These are phyloP conservation scores for Calonectria naviculata DNA, from an alignment of 2,329 filamentous ascomycete genomes.

Conservation along the genomic window DNA sequence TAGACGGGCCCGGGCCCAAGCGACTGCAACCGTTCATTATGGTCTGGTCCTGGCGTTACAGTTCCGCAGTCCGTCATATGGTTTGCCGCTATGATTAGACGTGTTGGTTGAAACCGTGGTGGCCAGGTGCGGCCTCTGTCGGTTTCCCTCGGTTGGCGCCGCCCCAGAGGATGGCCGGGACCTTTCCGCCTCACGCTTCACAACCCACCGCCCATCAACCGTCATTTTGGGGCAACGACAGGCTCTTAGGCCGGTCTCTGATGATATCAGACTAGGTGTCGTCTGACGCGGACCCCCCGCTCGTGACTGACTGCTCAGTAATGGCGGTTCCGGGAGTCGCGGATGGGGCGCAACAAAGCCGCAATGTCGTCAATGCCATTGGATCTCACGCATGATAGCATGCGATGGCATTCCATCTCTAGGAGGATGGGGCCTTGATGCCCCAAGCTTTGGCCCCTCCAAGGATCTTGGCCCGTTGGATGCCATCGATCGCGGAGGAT, in stretches of 20 bases:
- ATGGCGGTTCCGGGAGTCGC: slow-evolving; percentile 24
- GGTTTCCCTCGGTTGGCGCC: slow-evolving; percentile 54
- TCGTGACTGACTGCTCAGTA: slow-evolving; percentile 35
- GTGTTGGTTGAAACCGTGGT: slow-evolving; percentile 22
- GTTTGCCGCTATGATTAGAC: slow-evolving; percentile 13
- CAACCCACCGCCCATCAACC: slow-evolving; percentile 35
- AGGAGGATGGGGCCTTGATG: slow-evolving; percentile 18
- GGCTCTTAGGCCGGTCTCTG: slow-evolving; percentile 22
- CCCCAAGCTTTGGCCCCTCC: slow-evolving; percentile 12
- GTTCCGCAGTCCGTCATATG: slow-evolving; percentile 28
- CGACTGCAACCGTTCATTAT: not conserved
- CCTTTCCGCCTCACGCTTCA: slow-evolving; percentile 42
- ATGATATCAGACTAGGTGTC: slow-evolving; percentile 41
- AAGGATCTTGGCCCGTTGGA: slow-evolving; percentile 38
- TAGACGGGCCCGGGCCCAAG: not conserved
- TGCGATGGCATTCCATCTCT: slow-evolving; percentile 5
- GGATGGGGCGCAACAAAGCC: slow-evolving; percentile 25
- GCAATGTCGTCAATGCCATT: slow-evolving; percentile 32
- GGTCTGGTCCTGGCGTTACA: not conserved
- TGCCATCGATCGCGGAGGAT: slow-evolving; percentile 39
- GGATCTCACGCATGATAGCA: slow-evolving; percentile 24
- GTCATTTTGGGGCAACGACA: slow-evolving; percentile 24
- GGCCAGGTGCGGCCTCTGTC: slow-evolving; percentile 48
- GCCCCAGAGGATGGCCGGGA: slow-evolving; percentile 41
- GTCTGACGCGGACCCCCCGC: slow-evolving; percentile 39